Evolutionary conservation across 805 yeast species (phyloP).

Genomic region (Myxozyma nipponensis): DNA sequence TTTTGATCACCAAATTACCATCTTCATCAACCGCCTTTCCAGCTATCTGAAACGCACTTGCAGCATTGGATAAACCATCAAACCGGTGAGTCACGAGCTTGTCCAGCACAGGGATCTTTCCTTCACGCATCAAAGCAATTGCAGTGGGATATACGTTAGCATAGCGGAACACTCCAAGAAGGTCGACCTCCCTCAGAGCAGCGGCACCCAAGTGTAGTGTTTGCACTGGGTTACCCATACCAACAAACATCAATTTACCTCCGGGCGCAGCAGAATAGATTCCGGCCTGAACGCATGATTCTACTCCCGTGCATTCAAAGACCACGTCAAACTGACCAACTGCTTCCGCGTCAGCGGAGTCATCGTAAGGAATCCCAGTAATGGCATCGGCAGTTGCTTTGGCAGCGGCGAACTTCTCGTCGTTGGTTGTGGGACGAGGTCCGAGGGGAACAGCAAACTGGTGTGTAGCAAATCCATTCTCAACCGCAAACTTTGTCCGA

Average conservation of each 20-base stretch:
- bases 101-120: conserved; percentile 29
- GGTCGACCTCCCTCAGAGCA: conserved; percentile 34
- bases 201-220: conserved; percentile 37
- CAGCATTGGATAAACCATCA: conserved; percentile 32
- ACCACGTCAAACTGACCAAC: conserved; percentile 26
- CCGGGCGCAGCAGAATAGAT: conserved; percentile 38
- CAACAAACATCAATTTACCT: conserved; percentile 33
- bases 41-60: conserved; percentile 35
- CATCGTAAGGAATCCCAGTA: conserved; percentile 10
- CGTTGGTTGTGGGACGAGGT: conserved; percentile 17
- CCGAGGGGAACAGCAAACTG: conserved; percentile 30
- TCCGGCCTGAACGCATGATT: conserved; percentile 46
- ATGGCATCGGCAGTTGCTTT: conserved; percentile 30
- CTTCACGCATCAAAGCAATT: conserved; percentile 29
- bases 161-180: conserved; percentile 36
- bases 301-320: conserved; percentile 56
- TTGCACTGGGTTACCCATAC: conserved; percentile 35
- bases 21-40: conserved; percentile 32
- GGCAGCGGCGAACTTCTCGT: conserved; percentile 28
- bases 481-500: conserved; percentile 36
- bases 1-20: conserved; percentile 35
- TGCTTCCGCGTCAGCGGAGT: conserved; percentile 15
- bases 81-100: conserved; percentile 34
- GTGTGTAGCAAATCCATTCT: conserved; percentile 34
- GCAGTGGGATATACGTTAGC: conserved; percentile 35